A percentile compares a stretch with the other conserved stretches of the same genome.
phyloP scores from a whole-genome alignment of 345 rosid species.

The Citrus mangshanensis region DNA sequence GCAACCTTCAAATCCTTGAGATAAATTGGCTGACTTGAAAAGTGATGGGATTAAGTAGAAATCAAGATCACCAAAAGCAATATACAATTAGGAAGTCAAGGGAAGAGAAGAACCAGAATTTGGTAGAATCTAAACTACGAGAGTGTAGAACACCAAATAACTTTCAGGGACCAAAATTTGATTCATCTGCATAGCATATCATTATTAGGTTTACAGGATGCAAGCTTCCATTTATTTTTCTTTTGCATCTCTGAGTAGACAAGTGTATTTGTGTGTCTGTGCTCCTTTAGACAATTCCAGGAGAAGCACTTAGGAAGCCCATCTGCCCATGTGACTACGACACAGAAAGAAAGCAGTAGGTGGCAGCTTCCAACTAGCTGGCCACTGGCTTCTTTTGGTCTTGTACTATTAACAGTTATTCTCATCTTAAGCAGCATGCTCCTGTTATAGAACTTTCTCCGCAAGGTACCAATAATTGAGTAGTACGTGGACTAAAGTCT shows the following conservation, averaged over 20 bases:
- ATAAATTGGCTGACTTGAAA: not conserved
- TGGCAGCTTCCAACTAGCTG: not conserved
- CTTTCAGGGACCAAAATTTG: not conserved
- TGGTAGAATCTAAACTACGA: not conserved
- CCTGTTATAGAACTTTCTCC: not conserved
- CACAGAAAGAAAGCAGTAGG: not conserved
- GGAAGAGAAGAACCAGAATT: not conserved
- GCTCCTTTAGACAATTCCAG: not conserved
- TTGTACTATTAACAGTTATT: not conserved
- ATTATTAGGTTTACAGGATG: not conserved
- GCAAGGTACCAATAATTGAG: not conserved
- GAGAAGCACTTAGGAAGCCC: not conserved
- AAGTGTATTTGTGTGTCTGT: too few relatives aligned
- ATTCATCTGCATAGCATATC: not conserved
- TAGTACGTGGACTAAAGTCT: not conserved
- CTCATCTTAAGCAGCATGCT: not conserved
- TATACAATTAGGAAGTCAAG: not conserved
- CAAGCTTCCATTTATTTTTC: not conserved
- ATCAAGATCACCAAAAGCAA: not conserved
- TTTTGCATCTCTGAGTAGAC: not conserved
- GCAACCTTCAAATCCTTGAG: not conserved
- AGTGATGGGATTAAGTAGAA: not conserved
- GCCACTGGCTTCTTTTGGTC: not conserved
- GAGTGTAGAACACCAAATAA: not conserved
- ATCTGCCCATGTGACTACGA: not conserved